phyloP scores from a whole-genome alignment of 352 stramenopile genomes.

The Phytophthora sansomeana region DNA sequence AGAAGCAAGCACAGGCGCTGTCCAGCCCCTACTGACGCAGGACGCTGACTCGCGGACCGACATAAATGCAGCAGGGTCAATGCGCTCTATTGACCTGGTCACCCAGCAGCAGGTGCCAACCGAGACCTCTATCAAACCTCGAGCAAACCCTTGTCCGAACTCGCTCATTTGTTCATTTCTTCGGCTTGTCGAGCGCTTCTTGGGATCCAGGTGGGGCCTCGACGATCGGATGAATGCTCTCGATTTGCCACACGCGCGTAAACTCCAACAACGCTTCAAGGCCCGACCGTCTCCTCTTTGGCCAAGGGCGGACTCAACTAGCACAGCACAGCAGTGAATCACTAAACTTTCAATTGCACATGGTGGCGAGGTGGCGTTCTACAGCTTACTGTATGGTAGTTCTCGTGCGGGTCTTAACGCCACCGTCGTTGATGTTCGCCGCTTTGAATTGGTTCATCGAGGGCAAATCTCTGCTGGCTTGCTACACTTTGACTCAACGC shows the following conservation, averaged over 20 bases:
- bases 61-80: slow-evolving; percentile 20
- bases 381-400: too few relatives aligned
- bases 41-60: slow-evolving; percentile 6
- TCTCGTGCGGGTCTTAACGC: too few relatives aligned
- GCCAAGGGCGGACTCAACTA: slow-evolving; percentile 30
- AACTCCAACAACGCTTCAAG: slow-evolving; percentile 3
- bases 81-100: slow-evolving; percentile 26
- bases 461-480: not conserved
- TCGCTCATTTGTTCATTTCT: not conserved
- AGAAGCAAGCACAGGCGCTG: slow-evolving; percentile 37
- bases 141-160: not conserved
- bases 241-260: slow-evolving; percentile 19
- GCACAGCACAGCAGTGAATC: not conserved
- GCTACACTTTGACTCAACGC: not conserved
- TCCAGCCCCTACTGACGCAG: slow-evolving; percentile 31
- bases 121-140: not conserved
- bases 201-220: slow-evolving; percentile 16
- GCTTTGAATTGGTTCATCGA: not conserved
- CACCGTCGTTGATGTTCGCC: not conserved
- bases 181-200: slow-evolving; percentile 12
- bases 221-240: slow-evolving; percentile 11
- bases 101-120: slow-evolving; percentile 29
- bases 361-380: slow-evolving; percentile 4
- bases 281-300: slow-evolving; percentile 5
- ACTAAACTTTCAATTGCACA: slow-evolving; percentile 3